Base-by-base conservation (phyloP, 1,284 basidiomycete genomes). In the Fomitiporia mediterranea region DNA sequence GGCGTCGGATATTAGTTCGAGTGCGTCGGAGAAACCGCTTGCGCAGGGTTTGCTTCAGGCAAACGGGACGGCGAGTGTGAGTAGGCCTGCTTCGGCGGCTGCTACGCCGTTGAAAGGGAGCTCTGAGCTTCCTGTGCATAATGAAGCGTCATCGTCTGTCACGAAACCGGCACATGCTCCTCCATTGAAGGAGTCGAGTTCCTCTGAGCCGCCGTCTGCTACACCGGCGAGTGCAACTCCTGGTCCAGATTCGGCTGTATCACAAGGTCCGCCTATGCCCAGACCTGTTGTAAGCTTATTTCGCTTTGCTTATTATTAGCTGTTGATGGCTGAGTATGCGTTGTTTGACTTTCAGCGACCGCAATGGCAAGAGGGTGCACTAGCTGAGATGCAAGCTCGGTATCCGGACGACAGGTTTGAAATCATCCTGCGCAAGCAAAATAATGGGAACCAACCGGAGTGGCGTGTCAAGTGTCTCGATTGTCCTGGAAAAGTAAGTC, bases 401-500 rank as follows among this genome's bases (percentile, higher is more conserved):
- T 96, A 93, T 67, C 86, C 89, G 1, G 80, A 91, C 60, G 94
- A 98, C 68, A 81, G 72, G 53, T 94, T 98, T 66, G 86, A 89
- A 60, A 79, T 89, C 9, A 82, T 88, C n/a, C 72, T 83, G 19
- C 79, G 83, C 51, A 82, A 79, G 65, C 75, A 80, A 11, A 72
- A 73, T 9, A 75, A 78, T 53, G 74, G 71, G 5, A 75, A 72
- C 28, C 69, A 74, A 37, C 75, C 81, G 2, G 91, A 95, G 69
- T 98, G 95, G 94, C 81, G 94, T 19, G 82, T 98, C 65, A 94
- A 92, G 70, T 99, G 96, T 71, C 68, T 87, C 58, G 96, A 98
- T 70, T 98, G 96, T 70, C 93, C 93, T 61, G 92, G 91, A 66
- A 94, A 94, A 80, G 92, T 93, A 60, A 17, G 77, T 67, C 48